phyloP scores from a whole-genome alignment of 805 yeast genomes.

The Metschnikowia vanudenii region DNA sequence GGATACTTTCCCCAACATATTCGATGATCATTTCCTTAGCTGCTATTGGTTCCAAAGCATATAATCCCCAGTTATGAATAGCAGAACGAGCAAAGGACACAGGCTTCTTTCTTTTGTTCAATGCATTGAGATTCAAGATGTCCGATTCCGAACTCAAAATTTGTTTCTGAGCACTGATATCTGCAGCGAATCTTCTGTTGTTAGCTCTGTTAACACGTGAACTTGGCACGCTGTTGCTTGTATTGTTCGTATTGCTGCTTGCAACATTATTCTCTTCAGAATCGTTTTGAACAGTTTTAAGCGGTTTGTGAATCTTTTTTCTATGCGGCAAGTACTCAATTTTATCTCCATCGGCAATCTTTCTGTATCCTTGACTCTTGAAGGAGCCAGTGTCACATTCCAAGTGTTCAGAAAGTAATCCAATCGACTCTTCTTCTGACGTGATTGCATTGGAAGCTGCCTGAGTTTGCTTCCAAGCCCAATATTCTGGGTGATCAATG shows the following conservation, averaged over 20 bases:
- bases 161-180: conserved; percentile 75
- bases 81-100: conserved; percentile 97
- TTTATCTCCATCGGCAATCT: conserved; percentile 71
- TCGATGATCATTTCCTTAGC: conserved; percentile 97
- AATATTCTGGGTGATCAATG: conserved; percentile 46
- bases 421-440: conserved; percentile 29
- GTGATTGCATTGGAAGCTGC: conserved; percentile 20
- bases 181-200: conserved; percentile 86
- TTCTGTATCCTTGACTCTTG: conserved; percentile 69
- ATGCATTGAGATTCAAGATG: conserved; percentile 76
- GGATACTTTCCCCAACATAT: conserved; percentile 91
- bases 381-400: conserved; percentile 58
- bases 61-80: conserved; percentile 97
- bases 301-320: conserved; percentile 63
- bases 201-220: conserved; percentile 85
- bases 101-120: conserved; percentile 86
- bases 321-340: conserved; percentile 80
- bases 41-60: conserved; percentile 93
- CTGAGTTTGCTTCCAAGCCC: conserved; percentile 65
- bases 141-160: conserved; percentile 80
- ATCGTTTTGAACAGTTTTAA: conserved; percentile 69
- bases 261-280: conserved; percentile 41
- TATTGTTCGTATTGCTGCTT: conserved; percentile 10
- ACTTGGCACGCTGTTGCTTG: conserved; percentile 49
- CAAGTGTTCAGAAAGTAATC: conserved; percentile 29